These are phyloP conservation scores for Backusella luteola DNA, from an alignment of 192 early-diverging fungal species.

Conservation along the genomic window DNA sequence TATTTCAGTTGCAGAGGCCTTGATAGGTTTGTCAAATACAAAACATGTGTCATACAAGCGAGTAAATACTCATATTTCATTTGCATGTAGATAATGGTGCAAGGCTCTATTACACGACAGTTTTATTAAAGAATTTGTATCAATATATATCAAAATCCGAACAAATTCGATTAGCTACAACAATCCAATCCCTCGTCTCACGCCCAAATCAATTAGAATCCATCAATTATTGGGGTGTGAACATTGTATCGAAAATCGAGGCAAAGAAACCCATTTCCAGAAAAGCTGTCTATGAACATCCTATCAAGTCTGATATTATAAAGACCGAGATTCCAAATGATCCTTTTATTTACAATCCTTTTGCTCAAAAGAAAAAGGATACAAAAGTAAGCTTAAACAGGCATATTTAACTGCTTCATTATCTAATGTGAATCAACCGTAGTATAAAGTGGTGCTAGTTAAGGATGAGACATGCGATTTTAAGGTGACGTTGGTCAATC, in stretches of 20 bases:
- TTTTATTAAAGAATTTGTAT: constrained; percentile 63
- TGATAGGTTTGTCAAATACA: constrained; percentile 51
- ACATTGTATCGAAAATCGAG: constrained; percentile 53
- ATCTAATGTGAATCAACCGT: not conserved
- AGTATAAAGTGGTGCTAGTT: constrained; percentile 52
- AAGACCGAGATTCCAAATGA: constrained; percentile 40
- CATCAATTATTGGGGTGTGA: constrained; percentile 58
- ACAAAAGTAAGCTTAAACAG: constrained; percentile 35
- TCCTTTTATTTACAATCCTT: constrained; percentile 84
- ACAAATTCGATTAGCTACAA: constrained; percentile 56
- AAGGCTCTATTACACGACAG: constrained; percentile 59
- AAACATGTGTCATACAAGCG: not conserved
- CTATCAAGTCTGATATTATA: constrained; percentile 34
- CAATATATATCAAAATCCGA: constrained; percentile 59
- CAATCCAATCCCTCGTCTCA: constrained; percentile 49
- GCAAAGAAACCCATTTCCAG: constrained; percentile 52
- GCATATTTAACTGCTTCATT: no score
- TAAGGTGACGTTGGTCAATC: constrained; percentile 70
- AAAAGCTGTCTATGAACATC: constrained; percentile 58
- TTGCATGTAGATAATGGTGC: constrained; percentile 50
- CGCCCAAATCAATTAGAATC: constrained; percentile 35
- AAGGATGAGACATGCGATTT: constrained; percentile 68
- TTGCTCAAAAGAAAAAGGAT: constrained; percentile 54
- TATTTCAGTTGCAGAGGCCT: constrained; percentile 61
- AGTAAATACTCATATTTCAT: not conserved